Evolutionary conservation across 169 alveolate species (phyloP), one percentile per base, ranked within the genome.

Genomic region (Amoebophrya sp.): DNA sequence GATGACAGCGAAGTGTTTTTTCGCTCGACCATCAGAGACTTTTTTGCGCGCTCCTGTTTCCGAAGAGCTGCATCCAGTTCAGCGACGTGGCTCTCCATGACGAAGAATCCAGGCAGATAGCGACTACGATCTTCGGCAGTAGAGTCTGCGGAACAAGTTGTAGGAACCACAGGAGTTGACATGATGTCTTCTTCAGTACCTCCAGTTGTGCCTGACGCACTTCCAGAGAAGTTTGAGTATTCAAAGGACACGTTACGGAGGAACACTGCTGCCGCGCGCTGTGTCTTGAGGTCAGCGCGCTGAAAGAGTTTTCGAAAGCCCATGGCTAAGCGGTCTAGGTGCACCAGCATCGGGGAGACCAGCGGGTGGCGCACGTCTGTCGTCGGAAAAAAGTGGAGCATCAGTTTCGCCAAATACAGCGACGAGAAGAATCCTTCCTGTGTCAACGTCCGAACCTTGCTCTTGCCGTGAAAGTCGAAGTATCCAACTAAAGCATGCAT

Each of bases 301-400:
- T 1, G 10, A 26, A 65, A 65, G 33, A 65, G 26, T 18, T 65
- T 65, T 26, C 33, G 18, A 29, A 65, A 1, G 33, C 3, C 36
- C 12, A 36, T 36, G 2, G n/a, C 83, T 0, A 65, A 36, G 12
- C 83, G 12, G 83, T 65, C 83, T 36, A 65, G 26, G 36, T 65
- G 83, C 36, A 65, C 2, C 83, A 65, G 26, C 83, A 65, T 65
- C 83, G 83, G 83, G 36, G 83, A 65, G 83, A 65, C 33, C 2
- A 65, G 83, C 33, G 83, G 83, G 33, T 65, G 83, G 12, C 83
- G 83, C 83, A 65, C 83, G 33, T 65, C 83, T 6, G 83, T 65
- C 83, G 83, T 65, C 38, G 83, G 83, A 36, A 65, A 65, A 65
- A 65, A 65, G 83, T 65, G 83, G 39, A 65, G 83, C 33, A 65